Percentiles rank a stretch among this genome's conserved stretches.
These are phyloP conservation scores for Cunninghamia lanceolata DNA, from an alignment of 75 land plant genomes.

Conservation along the genomic window DNA sequence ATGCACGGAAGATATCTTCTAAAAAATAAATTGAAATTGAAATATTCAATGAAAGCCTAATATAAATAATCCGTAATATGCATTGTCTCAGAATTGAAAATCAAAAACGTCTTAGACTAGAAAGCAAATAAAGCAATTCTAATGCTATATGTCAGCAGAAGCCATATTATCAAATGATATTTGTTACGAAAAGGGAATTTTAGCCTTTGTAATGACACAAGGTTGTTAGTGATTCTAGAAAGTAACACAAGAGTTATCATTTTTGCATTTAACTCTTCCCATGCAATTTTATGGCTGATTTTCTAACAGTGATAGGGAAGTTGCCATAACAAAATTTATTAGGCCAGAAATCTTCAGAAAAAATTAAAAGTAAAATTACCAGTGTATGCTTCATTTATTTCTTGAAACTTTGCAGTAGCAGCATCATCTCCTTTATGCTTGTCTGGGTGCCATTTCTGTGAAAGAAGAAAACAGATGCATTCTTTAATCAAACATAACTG, in stretches of 20 bases:
- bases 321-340: neutral
- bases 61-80: neutral
- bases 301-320: neutral
- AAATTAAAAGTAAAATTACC: constrained; percentile 27
- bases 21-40: neutral
- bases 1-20: neutral
- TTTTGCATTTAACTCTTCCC: neutral
- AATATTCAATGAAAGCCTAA: neutral
- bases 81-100: neutral
- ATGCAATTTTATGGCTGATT: neutral
- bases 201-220: neutral
- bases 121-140: neutral
- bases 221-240: neutral
- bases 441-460: constrained; percentile 94
- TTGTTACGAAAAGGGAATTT: neutral
- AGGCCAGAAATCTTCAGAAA: neutral
- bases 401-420: constrained; percentile 75
- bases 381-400: constrained; percentile 90
- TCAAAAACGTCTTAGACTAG: neutral
- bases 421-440: constrained; percentile 63
- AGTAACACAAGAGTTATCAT: neutral
- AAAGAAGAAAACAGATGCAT: neutral
- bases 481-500: neutral
- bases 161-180: neutral
- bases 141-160: neutral